Evolutionary conservation across 176 grass and related monocot species (phyloP), one percentile per base, ranked within the genome.

Genomic region (Pharus latifolius): DNA sequence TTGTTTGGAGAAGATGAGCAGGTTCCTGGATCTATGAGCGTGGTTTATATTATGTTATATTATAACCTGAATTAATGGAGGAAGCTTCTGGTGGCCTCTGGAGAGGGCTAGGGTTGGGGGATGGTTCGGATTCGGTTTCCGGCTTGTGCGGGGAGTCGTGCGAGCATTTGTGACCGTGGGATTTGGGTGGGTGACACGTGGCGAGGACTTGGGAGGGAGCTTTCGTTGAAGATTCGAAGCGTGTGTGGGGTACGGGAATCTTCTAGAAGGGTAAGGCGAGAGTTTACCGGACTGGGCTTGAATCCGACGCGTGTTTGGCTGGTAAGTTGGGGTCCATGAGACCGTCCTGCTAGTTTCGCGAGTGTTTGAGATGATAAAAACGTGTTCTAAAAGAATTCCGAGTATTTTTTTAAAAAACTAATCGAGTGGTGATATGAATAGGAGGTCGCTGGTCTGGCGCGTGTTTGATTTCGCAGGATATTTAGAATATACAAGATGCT

Each of bases 61-160:
- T 56, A 83, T 38, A 38, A 38, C n/a, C n/a, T n/a, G n/a, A n/a
- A n/a, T 3, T 41, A 72, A 63, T 56, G 70, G 30, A 29, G 77
- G 83, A 85, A 85, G 83, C n/a, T 80, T 80, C 83, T 70, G 41
- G 77, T 75, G 37, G 13, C 83, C 58, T 66, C 67, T 11, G 60
- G 35, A 9, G 8, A 38, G 35, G 35, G 6, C 35, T 38, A 38
- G 8, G 8, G 4, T 38, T 38, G 35, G n/a, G n/a, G n/a, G 8
- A 38, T 9, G 35, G 6, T 4, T 9, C 35, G 6, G 8, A 38
- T 38, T 9, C 9, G 35, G 35, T 38, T 47, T 12, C 29, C 46
- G 20, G 25, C n/a, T 73, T 31, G 9, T 10, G 38, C 11, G 60
- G n/a, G 54, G 10, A 45, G 27, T 3, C 24, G 33, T 54, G 33